Evolutionary conservation across 768 basidiomycete species (phyloP).

Genomic region (Mycena rosella): DNA sequence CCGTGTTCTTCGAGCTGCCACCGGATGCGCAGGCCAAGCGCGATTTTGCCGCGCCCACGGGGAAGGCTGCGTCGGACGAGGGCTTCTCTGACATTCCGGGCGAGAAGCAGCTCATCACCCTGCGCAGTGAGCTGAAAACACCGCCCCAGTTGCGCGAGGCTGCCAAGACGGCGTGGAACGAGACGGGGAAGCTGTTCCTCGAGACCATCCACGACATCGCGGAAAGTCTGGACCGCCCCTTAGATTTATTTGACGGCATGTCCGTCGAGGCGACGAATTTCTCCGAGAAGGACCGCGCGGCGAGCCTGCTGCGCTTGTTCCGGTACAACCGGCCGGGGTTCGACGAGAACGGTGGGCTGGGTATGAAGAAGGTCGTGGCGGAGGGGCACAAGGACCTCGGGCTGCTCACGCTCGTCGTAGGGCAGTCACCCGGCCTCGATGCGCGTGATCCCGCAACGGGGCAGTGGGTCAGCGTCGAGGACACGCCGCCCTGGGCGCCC

Average conservation of each 20-base stretch:
- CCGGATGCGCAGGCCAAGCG: slow-evolving; percentile 20
- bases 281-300: slow-evolving; percentile 7
- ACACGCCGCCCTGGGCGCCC: not conserved
- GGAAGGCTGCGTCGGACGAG: slow-evolving; percentile 33
- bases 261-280: slow-evolving; percentile 17
- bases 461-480: slow-evolving; percentile 35
- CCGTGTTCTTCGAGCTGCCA: slow-evolving; percentile 28
- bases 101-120: slow-evolving; percentile 37
- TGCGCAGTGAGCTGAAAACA: slow-evolving; percentile 17
- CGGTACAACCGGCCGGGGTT: slow-evolving; percentile 29
- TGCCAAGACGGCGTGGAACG: slow-evolving; percentile 21
- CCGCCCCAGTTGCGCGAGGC: slow-evolving; percentile 8
- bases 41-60: slow-evolving; percentile 23
- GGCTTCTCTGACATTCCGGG: slow-evolving; percentile 31
- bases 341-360: not conserved
- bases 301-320: slow-evolving; percentile 32
- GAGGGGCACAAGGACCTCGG: slow-evolving; percentile 37
- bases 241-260: slow-evolving; percentile 27
- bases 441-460: slow-evolving; percentile 23
- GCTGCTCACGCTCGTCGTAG: slow-evolving; percentile 34
- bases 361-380: slow-evolving; percentile 30
- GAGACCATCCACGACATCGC: slow-evolving; percentile 24
- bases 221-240: slow-evolving; percentile 27
- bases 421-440: slow-evolving; percentile 32
- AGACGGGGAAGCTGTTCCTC: slow-evolving; percentile 29